Percentiles rank a stretch among this genome's conserved stretches.
These are phyloP conservation scores for Pseudofabraea citricarpa DNA, from an alignment of 2,329 filamentous ascomycete species.

Conservation along the genomic window DNA sequence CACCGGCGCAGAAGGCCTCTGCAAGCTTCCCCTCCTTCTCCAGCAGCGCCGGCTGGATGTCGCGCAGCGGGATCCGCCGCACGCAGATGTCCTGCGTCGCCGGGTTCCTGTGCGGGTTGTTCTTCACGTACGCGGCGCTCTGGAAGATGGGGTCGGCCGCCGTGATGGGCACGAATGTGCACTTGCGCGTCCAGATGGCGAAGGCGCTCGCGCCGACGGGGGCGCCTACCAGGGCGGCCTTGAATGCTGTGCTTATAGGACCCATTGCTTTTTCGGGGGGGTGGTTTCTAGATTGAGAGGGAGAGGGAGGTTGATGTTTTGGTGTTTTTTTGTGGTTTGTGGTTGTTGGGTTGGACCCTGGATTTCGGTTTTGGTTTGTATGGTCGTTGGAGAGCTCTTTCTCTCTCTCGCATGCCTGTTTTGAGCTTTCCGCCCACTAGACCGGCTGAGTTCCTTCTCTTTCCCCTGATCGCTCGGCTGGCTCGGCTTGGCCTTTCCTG, in stretches of 20 bases:
- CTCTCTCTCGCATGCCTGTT: too few species aligned
- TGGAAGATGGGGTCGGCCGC: slow-evolving; percentile 57
- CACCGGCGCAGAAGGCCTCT: slow-evolving; percentile 24
- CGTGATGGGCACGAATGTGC: slow-evolving; percentile 45
- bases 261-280: slow-evolving; percentile 12
- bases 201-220: slow-evolving; percentile 16
- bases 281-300: neutral
- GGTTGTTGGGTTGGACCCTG: too few species aligned
- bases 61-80: slow-evolving; percentile 54
- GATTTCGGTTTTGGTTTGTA: too few species aligned
- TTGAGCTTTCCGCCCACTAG: too few species aligned
- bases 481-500: too few species aligned
- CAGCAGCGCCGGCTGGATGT: slow-evolving; percentile 61
- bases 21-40: slow-evolving; percentile 60
- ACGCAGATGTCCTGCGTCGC: slow-evolving; percentile 60
- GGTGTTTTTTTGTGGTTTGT: neutral
- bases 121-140: slow-evolving; percentile 48
- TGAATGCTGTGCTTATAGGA: slow-evolving; percentile 12
- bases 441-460: too few species aligned
- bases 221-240: slow-evolving; percentile 14
- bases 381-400: too few species aligned
- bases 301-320: neutral
- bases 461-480: too few species aligned
- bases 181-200: slow-evolving; percentile 15
- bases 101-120: slow-evolving; percentile 60